Evolutionary conservation across 208 protist species (phyloP).

Genomic region (Trypanosoma grayi): DNA sequence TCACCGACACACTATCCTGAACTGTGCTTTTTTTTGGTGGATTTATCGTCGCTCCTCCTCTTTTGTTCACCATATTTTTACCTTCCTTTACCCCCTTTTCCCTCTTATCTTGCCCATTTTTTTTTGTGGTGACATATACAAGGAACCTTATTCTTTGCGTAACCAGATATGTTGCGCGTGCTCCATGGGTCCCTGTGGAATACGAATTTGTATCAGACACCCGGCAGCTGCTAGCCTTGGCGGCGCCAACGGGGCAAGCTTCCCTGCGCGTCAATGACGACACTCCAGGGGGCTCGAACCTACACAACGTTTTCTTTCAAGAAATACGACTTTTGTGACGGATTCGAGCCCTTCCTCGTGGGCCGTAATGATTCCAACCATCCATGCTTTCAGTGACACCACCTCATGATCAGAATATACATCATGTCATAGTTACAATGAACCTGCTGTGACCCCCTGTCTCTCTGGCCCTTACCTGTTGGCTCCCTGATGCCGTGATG

Average conservation of each 20-base stretch:
- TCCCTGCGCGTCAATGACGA: no score
- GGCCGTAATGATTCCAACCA: conserved; percentile 19
- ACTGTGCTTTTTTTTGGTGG: conserved; percentile 1
- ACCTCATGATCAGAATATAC: conserved; percentile 21
- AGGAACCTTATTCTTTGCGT: no score
- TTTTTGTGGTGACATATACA: no score
- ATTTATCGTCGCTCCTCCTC: not conserved
- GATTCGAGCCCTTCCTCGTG: no score
- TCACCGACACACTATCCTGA: conserved; percentile 19
- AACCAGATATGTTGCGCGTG: no score
- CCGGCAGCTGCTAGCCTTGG: no score
- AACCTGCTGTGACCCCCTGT: not conserved
- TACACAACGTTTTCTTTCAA: no score
- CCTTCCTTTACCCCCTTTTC: not conserved
- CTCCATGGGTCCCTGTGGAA: no score
- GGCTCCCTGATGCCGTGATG: not conserved
- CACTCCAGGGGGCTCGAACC: no score
- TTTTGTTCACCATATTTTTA: conserved; percentile 2
- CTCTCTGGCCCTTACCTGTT: not conserved
- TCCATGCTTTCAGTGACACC: conserved; percentile 25
- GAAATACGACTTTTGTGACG: no score
- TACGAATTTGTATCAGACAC: no score
- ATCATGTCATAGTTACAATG: conserved; percentile 38
- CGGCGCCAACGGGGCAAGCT: no score
- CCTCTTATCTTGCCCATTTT: not conserved